These are phyloP conservation scores for Naganishia albida DNA, from an alignment of 1,284 basidiomycete species.

Conservation along the genomic window DNA sequence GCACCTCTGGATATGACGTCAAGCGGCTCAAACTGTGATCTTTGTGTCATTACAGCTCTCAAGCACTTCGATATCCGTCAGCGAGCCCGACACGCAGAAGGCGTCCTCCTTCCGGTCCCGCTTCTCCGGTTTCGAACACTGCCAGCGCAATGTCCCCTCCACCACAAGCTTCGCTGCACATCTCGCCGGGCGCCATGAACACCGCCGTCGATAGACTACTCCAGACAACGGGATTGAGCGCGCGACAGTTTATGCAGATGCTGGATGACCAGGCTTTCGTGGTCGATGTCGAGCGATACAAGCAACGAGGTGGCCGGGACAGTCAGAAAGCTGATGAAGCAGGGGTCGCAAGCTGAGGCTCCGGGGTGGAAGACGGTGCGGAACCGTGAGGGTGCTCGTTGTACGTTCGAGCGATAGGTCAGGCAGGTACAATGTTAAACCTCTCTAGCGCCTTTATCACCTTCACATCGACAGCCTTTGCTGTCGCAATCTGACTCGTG, in stretches of 20 bases:
- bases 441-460: no score
- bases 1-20: neutral
- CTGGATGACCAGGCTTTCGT: slow-evolving; percentile 21
- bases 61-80: neutral
- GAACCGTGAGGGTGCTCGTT: no score
- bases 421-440: no score
- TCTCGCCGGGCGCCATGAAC: neutral
- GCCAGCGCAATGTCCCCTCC: neutral
- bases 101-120: no score
- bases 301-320: neutral
- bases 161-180: neutral
- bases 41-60: neutral
- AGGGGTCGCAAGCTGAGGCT: neutral
- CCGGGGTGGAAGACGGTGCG: no score
- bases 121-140: neutral
- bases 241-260: slow-evolving; percentile 29
- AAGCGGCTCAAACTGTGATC: neutral
- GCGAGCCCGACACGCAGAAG: neutral
- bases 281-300: slow-evolving; percentile 6
- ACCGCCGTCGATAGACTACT: slow-evolving; percentile 20
- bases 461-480: no score
- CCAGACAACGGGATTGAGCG: slow-evolving; percentile 20
- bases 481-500: no score
- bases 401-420: no score
- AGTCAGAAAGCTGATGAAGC: neutral